Conservation (phyloP, 768 basidiomycete genomes). For the Mycena rosella region DNA sequence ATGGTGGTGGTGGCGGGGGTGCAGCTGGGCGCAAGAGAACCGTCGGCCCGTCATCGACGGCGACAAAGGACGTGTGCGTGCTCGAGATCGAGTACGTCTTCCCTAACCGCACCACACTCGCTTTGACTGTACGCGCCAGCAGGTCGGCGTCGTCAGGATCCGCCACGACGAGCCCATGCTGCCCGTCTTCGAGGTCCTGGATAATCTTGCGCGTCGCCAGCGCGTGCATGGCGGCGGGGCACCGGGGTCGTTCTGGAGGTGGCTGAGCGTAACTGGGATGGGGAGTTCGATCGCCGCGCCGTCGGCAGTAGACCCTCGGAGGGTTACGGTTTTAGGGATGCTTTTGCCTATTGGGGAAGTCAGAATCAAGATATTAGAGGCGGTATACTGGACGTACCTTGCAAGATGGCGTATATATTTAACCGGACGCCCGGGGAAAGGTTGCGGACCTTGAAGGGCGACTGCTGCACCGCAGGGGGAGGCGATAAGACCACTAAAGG, state of each 20-base stretch:
- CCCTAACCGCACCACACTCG: slow-evolving; percentile 33
- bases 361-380: not conserved
- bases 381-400: slow-evolving; percentile 20
- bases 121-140: slow-evolving; percentile 25
- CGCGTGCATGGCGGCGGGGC: slow-evolving; percentile 34
- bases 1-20: too few relatives aligned
- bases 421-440: slow-evolving; percentile 29
- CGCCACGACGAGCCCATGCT: slow-evolving; percentile 13
- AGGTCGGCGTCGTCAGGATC: slow-evolving; percentile 25
- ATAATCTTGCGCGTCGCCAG: slow-evolving; percentile 37
- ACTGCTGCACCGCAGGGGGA: slow-evolving; percentile 26
- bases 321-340: slow-evolving; percentile 29
- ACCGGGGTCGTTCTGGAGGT: slow-evolving; percentile 21
- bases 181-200: slow-evolving; percentile 37
- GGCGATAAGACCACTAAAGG: slow-evolving; percentile 15
- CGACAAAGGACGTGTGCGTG: slow-evolving; percentile 34
- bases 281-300: too few relatives aligned
- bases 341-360: slow-evolving; percentile 12
- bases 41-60: slow-evolving; percentile 27
- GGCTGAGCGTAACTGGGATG: slow-evolving; percentile 27
- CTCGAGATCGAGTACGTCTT: slow-evolving; percentile 35
- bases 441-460: slow-evolving; percentile 27
- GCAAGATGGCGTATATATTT: slow-evolving; percentile 30
- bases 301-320: slow-evolving; percentile 29
- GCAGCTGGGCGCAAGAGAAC: not conserved